Evolutionary conservation across 2,329 filamentous ascomycete genomes (phyloP).

Genomic region (Sclerotinia borealis): DNA sequence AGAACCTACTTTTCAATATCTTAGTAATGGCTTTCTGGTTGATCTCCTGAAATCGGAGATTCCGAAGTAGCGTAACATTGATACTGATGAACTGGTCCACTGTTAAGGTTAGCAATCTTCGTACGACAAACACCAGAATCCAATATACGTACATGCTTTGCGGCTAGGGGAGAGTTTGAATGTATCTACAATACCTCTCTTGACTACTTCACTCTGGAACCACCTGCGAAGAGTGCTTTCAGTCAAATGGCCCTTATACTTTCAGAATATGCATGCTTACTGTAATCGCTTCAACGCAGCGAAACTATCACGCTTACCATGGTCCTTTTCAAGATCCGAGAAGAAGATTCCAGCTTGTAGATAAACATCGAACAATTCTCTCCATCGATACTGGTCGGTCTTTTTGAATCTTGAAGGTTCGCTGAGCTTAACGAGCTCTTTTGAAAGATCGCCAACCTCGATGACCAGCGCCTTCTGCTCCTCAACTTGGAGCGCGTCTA

Average conservation of each 20-base stretch:
- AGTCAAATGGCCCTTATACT: neutral
- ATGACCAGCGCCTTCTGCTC: constrained; percentile 59
- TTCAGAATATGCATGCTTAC: neutral
- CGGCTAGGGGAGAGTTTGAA: constrained; percentile 64
- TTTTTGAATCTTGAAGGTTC: constrained; percentile 53
- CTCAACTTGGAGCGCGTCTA: constrained; percentile 57
- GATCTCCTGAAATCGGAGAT: constrained; percentile 77
- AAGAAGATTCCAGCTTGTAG: constrained; percentile 77
- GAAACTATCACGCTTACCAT: constrained; percentile 59
- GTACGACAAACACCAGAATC: constrained; percentile 50
- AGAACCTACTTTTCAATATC: constrained; percentile 69
- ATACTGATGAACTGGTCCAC: constrained; percentile 57
- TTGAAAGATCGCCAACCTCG: constrained; percentile 59
- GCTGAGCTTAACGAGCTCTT: constrained; percentile 55
- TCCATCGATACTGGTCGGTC: constrained; percentile 68
- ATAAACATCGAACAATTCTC: constrained; percentile 76
- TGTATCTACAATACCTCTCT: constrained; percentile 49
- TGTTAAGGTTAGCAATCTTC: neutral
- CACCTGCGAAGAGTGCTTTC: constrained; percentile 31
- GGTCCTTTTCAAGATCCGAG: constrained; percentile 65
- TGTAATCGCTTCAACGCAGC: constrained; percentile 59
- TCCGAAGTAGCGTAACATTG: constrained; percentile 71
- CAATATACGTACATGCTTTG: constrained; percentile 37
- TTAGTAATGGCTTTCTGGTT: constrained; percentile 73
- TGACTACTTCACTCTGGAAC: constrained; percentile 64